These are phyloP conservation scores for Scutellaria galericulata DNA, from an alignment of 257 asterid species.

Conservation along the genomic window DNA sequence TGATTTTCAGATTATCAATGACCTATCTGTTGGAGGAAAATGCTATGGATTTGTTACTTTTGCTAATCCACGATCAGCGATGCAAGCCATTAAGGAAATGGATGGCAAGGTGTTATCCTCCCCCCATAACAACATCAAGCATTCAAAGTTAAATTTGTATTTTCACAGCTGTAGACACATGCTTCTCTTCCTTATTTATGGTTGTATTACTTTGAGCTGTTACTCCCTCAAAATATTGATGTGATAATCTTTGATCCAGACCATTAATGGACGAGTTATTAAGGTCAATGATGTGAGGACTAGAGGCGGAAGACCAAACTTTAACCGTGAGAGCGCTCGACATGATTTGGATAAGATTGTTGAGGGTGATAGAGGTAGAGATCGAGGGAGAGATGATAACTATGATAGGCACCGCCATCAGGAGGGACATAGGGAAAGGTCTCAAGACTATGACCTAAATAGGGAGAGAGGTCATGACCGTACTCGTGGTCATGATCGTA, in stretches of 20 bases:
- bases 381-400: constrained; percentile 54
- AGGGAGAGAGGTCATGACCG: constrained; percentile 58
- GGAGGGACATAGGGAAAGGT: constrained; percentile 58
- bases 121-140: constrained; percentile 13
- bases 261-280: constrained; percentile 68
- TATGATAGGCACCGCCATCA: constrained; percentile 49
- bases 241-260: constrained; percentile 47
- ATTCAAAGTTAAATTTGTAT: background rate
- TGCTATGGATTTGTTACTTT: constrained; percentile 87
- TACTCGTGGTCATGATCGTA: constrained; percentile 49
- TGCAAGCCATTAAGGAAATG: constrained; percentile 77
- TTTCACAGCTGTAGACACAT: background rate
- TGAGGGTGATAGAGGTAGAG: constrained; percentile 55
- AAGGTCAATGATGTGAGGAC: constrained; percentile 77
- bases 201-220: constrained; percentile 19
- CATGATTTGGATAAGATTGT: constrained; percentile 58
- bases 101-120: constrained; percentile 68
- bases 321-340: constrained; percentile 54
- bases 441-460: constrained; percentile 53
- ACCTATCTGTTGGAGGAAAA: constrained; percentile 69
- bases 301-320: constrained; percentile 64
- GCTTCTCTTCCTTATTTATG: background rate
- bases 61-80: constrained; percentile 75
- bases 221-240: constrained; percentile 30
- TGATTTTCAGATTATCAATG: constrained; percentile 73